phyloP scores from a whole-genome alignment of 2,329 filamentous ascomycete genomes.

The Aurifilum marmelostoma region DNA sequence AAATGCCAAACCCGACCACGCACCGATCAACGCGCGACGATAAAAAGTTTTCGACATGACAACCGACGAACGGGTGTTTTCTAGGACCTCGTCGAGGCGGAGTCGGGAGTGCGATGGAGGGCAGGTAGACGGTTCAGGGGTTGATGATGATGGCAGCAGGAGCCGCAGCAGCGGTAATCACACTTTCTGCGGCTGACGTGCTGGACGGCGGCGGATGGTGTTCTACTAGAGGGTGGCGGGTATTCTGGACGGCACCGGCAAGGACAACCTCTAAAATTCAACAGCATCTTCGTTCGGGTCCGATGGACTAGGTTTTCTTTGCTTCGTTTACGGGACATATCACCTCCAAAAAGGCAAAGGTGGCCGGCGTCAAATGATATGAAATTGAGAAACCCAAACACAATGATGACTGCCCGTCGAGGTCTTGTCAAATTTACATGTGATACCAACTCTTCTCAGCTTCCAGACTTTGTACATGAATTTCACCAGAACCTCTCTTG shows the following conservation, averaged over 20 bases:
- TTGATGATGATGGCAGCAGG: conserved; percentile 21
- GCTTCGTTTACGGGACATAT: conserved; percentile 62
- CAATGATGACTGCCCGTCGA: conserved; percentile 32
- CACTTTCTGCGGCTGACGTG: conserved; percentile 16
- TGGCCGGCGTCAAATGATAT: conserved; percentile 68
- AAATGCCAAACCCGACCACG: conserved; percentile 42
- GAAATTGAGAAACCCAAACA: conserved; percentile 61
- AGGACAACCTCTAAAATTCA: conserved; percentile 42
- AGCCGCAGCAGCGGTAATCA: conserved; percentile 5
- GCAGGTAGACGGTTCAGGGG: conserved; percentile 19
- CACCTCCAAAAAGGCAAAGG: conserved; percentile 45
- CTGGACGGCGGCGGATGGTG: conserved; percentile 28
- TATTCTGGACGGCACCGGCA: conserved; percentile 47
- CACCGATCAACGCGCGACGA: conserved; percentile 35
- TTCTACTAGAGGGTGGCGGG: conserved; percentile 38
- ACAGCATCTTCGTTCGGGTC: conserved; percentile 51
- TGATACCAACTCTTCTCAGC: conserved; percentile 31
- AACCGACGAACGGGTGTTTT: conserved; percentile 35
- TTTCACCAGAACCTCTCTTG: conserved; percentile 34
- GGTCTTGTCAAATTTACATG: conserved; percentile 43
- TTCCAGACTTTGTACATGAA: conserved; percentile 31
- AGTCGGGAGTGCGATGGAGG: conserved; percentile 14
- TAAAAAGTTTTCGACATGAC: conserved; percentile 30
- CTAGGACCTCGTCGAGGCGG: conserved; percentile 31
- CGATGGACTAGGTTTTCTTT: conserved; percentile 56